A percentile compares a stretch with the other conserved stretches of the same genome.
These are phyloP conservation scores for Prunus mira DNA, from an alignment of 306 rosid genomes.

Conservation along the genomic window DNA sequence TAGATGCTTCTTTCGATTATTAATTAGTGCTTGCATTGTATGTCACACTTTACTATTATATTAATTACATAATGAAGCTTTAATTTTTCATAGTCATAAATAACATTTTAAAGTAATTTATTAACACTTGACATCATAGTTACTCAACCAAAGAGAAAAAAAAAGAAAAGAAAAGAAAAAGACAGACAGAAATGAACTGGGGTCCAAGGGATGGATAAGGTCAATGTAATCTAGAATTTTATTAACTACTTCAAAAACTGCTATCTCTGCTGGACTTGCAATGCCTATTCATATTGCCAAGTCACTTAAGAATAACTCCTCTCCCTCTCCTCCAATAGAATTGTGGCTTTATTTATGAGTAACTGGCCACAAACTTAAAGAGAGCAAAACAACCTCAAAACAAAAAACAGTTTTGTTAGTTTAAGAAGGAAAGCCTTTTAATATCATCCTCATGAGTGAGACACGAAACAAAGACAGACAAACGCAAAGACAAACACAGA, in stretches of 20 bases:
- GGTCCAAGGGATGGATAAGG: too few species aligned
- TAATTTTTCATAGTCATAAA: not conserved
- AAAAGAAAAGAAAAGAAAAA: too few species aligned
- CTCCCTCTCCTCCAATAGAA: not conserved
- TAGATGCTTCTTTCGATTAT: conserved; percentile 64
- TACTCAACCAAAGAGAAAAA: not conserved
- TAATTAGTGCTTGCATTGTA: conserved; percentile 11
- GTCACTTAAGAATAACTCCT: not conserved
- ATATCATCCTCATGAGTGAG: not conserved
- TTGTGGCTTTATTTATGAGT: not conserved
- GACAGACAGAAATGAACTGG: not conserved
- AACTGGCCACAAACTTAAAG: not conserved
- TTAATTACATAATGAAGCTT: not conserved
- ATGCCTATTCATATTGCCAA: not conserved
- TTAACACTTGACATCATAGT: not conserved
- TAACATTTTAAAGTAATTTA: too few species aligned
- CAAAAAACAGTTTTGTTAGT: conserved; percentile 17
- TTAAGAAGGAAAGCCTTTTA: not conserved
- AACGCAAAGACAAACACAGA: not conserved
- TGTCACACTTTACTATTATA: not conserved
- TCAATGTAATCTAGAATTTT: not conserved
- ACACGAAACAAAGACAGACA: too few species aligned
- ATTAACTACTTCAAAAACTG: not conserved
- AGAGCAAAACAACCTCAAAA: not conserved
- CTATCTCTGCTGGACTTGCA: not conserved